Evolutionary conservation across 1,139 yeast species (phyloP).

Genomic region (Pichia sp.): DNA sequence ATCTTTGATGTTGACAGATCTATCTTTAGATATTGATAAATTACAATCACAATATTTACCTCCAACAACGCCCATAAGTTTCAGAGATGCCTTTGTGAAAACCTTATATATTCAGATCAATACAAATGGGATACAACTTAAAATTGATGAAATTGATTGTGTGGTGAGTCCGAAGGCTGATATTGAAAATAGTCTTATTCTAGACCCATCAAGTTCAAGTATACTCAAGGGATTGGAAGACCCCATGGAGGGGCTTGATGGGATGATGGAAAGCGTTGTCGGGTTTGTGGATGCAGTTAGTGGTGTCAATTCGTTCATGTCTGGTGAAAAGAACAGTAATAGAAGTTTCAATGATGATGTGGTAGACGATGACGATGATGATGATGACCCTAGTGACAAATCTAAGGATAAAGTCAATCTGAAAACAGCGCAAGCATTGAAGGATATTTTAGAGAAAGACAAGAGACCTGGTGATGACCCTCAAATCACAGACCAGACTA

Average conservation of each 20-base stretch:
- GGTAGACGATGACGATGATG: slow-evolving; percentile 16
- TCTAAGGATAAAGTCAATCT: slow-evolving; percentile 5
- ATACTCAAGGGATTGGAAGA: slow-evolving; percentile 9
- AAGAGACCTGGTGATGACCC: slow-evolving; percentile 5
- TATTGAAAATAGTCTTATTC: slow-evolving; percentile 1
- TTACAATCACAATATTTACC: slow-evolving; percentile 12
- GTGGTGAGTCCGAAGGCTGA: slow-evolving; percentile 11
- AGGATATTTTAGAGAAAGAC: slow-evolving; percentile 6
- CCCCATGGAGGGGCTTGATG: slow-evolving; percentile 13
- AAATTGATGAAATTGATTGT: slow-evolving; percentile 4
- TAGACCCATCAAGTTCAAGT: slow-evolving; percentile 8
- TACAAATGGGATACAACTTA: slow-evolving; percentile 11
- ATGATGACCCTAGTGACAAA: slow-evolving; percentile 16
- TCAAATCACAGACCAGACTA: not conserved
- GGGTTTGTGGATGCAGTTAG: slow-evolving; percentile 16
- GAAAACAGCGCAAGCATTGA: slow-evolving; percentile 4
- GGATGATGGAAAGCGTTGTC: slow-evolving; percentile 16
- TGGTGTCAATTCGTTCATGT: slow-evolving; percentile 9
- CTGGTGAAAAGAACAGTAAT: not conserved
- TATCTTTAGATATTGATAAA: slow-evolving; percentile 14
- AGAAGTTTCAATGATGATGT: slow-evolving; percentile 7
- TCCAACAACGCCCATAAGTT: slow-evolving; percentile 9
- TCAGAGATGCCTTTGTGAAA: slow-evolving; percentile 11
- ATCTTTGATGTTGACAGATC: slow-evolving; percentile 11
- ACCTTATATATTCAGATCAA: slow-evolving; percentile 9